A percentile compares a stretch with the other conserved stretches of the same genome.
Evolutionary conservation across 2,329 filamentous ascomycete genomes (phyloP).

Genomic region (Dendrostoma leiphaemia): DNA sequence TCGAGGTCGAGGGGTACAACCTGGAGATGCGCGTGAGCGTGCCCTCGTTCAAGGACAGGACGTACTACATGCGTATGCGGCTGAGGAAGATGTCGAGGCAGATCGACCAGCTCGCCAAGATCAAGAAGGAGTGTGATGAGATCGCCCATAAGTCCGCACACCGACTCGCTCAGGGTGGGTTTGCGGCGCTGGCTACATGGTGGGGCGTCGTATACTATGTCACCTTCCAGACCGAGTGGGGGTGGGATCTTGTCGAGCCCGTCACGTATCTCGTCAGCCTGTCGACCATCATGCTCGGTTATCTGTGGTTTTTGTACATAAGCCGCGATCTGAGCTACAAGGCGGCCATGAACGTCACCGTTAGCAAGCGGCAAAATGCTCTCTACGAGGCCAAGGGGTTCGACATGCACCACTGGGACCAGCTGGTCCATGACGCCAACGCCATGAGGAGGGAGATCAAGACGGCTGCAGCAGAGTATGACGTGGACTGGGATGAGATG

Average conservation of each 20-base stretch:
- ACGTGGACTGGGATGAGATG: slow-evolving; percentile 84
- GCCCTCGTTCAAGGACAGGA: slow-evolving; percentile 86
- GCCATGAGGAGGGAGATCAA: slow-evolving; percentile 75
- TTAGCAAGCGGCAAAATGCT: slow-evolving; percentile 72
- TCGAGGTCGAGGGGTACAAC: slow-evolving; percentile 71
- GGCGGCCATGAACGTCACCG: slow-evolving; percentile 82
- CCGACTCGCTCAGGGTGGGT: slow-evolving; percentile 75
- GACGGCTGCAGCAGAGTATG: slow-evolving; percentile 79
- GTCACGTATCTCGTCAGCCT: slow-evolving; percentile 88
- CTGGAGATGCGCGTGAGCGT: slow-evolving; percentile 73
- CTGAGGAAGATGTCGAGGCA: slow-evolving; percentile 68
- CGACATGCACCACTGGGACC: slow-evolving; percentile 74
- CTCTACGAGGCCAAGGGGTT: slow-evolving; percentile 77
- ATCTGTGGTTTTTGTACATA: slow-evolving; percentile 92
- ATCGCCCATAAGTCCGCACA: slow-evolving; percentile 77
- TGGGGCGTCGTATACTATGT: slow-evolving; percentile 79
- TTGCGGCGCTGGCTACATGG: slow-evolving; percentile 71
- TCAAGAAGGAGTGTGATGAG: slow-evolving; percentile 80
- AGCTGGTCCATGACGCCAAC: slow-evolving; percentile 77
- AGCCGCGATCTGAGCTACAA: slow-evolving; percentile 87
- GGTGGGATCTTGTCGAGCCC: slow-evolving; percentile 90
- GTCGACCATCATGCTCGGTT: slow-evolving; percentile 81
- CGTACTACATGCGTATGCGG: slow-evolving; percentile 78
- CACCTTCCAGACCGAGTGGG: slow-evolving; percentile 70
- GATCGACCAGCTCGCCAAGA: slow-evolving; percentile 65